Evolutionary conservation across 441 rosid species (phyloP).

Genomic region (Rhodomyrtus psidioides): DNA sequence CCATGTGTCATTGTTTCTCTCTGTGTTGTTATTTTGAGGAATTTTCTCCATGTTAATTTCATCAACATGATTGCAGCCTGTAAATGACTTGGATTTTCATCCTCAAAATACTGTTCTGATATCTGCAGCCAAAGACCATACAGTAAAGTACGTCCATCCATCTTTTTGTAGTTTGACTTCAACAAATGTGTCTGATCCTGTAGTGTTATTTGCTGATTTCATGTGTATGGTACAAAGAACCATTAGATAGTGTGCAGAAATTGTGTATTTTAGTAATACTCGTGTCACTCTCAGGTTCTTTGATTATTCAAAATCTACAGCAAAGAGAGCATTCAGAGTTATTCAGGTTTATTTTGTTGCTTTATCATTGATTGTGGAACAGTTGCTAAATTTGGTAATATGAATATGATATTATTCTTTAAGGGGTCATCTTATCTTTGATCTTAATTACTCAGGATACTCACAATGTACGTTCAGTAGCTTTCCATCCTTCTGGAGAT

Average conservation of each 20-base stretch:
- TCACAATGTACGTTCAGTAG: conserved; percentile 72
- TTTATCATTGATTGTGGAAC: not conserved
- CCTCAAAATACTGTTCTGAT: conserved; percentile 64
- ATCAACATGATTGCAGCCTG: conserved; percentile 39
- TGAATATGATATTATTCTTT: not conserved
- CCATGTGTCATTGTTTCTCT: not conserved
- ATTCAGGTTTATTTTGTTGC: conserved; percentile 51
- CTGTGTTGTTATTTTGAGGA: not conserved
- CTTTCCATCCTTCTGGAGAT: conserved; percentile 80
- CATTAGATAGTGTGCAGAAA: not conserved
- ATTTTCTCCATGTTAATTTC: conserved; percentile 3
- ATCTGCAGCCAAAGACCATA: conserved; percentile 76
- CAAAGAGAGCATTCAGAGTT: conserved; percentile 80
- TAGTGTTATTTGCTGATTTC: not conserved
- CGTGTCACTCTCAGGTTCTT: conserved; percentile 46
- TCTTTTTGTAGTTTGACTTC: not conserved
- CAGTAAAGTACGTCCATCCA: conserved; percentile 49
- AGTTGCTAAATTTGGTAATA: not conserved
- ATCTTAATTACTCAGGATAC: conserved; percentile 53
- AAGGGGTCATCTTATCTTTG: not conserved
- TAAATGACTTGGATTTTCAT: conserved; percentile 88
- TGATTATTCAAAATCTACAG: conserved; percentile 75
- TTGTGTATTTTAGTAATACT: not conserved
- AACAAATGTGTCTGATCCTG: not conserved
- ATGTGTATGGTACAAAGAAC: not conserved